Evolutionary conservation across 352 stramenopile species (phyloP), one percentile per base, ranked within the genome.

Genomic region (Peronospora farinosa): DNA sequence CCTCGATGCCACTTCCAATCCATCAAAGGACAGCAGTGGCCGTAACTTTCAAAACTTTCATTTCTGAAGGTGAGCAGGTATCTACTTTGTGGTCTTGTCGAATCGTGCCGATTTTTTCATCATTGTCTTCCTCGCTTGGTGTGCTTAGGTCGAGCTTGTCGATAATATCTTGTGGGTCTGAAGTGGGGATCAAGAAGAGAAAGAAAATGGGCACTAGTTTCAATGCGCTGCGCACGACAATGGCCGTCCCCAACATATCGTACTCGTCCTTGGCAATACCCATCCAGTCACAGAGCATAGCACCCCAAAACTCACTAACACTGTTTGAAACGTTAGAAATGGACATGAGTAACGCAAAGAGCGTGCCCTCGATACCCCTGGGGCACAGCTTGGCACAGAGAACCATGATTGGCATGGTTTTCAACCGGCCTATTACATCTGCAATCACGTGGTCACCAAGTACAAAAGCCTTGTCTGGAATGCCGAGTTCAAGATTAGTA

Each of bases 311-410:
- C 36, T 92, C 92, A 27, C 92, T 96, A 13, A 98, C 67, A 35
- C 92, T 95, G 47, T 77, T 91, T 8, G 89, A 95, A 33, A 95
- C 80, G 74, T 98, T 98, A 57, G 95, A 97, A 48, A 98, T 97
- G 7, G 83, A 96, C 95, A 98, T 98, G 44, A 98, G 74, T 43
- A 96, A 76, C 11, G 95, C 95, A 75, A 98, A 98, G 8, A 98
- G 67, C 15, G 96, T 97, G 36, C 94, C 95, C 65, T 98, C 95
- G 25, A 98, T 85, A 13, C 95, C 95, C 39, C 81, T 81, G 17
- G 95, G 95, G 47, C 95, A 98, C 16, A 98, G 63, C 49, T 91
- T 90, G 5, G 93, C 90, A 25, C 94, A 96, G 9, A 98, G 67
- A 31, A 98, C 92, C 31, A 98, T 77, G 40, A 95, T 96, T 0